Conservation (phyloP, 2,329 filamentous ascomycete species). For the Claviceps digitariae region DNA sequence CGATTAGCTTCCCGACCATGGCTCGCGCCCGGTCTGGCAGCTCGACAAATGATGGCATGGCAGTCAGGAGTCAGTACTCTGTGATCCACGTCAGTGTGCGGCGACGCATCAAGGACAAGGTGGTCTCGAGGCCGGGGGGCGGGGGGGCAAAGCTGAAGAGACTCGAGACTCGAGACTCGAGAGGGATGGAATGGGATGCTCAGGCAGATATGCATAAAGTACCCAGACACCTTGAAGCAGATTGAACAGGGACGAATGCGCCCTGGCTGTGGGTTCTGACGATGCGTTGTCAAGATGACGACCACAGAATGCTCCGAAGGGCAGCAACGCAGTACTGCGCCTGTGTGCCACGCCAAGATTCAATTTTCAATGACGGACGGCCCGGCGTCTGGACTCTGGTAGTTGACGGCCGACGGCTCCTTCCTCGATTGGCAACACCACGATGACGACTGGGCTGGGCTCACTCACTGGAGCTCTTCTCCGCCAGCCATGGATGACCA, state of each 20-base stretch:
- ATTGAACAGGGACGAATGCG: background rate
- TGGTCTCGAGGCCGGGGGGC: too few relatives aligned
- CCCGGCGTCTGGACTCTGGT: background rate
- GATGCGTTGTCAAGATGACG: constrained; percentile 38
- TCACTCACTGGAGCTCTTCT: too few relatives aligned
- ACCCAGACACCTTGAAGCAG: background rate
- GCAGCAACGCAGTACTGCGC: background rate
- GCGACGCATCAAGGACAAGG: background rate
- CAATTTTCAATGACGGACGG: too few relatives aligned
- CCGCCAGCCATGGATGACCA: too few relatives aligned
- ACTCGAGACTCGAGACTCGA: too few relatives aligned
- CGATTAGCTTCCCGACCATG: background rate
- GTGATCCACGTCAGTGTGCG: background rate
- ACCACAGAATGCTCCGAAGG: constrained; percentile 19
- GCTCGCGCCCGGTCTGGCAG: background rate
- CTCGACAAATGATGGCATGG: background rate
- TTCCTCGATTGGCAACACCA: background rate
- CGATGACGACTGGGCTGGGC: too few relatives aligned
- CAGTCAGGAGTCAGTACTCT: background rate
- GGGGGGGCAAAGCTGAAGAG: background rate
- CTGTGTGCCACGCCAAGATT: background rate
- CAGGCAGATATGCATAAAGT: constrained; percentile 9
- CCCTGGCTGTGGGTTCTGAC: constrained; percentile 12
- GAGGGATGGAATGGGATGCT: background rate
- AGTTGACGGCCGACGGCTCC: background rate